Evolutionary conservation across 1,284 basidiomycete species (phyloP), one percentile per base, ranked within the genome.

Genomic region (Violaceomyces palustris): DNA sequence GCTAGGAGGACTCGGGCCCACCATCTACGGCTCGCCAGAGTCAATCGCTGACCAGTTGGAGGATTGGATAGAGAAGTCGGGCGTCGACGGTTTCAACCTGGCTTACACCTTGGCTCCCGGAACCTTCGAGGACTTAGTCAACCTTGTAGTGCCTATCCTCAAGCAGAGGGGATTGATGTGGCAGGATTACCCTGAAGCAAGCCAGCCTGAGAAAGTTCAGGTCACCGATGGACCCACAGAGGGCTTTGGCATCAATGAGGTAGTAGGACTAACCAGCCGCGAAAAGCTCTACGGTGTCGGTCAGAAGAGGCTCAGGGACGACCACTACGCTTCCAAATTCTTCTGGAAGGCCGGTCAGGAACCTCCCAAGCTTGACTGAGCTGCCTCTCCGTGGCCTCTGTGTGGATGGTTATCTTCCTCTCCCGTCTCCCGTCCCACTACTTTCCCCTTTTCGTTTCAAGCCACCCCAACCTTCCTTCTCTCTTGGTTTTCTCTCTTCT

Each of bases 231-330:
- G 45, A 2, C 44, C 54, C 0, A 22, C 37, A 14, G 9, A 18
- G 1, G 59, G 62, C 10, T 69, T 61, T 26, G 64, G 64, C 0
- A 33, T 50, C 21, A 49, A 50, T 14, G 59, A 64, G 34, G 42
- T 42, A 15, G 27, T 60, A 1, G 64, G 64, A 3, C 39, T 70
- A 15, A 69, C 69, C 2, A 44, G 51, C 2, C 43, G 69, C 4
- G 69, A 72, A 49, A 61, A 61, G 37, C 38, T 72, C 19, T 66
- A 72, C 39, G 68, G 64, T 8, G 35, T 64, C 0, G 68, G 67
- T 2, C 58, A 70, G 39, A 52, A 50, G 26, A 45, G 35, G 14
- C 51, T 72, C 4, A 45, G 59, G 4, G 52, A 49, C 6, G 68
- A 70, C 36, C 66, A 70, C 32, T 70, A 65, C 28, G 69, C 48